phyloP scores from a whole-genome alignment of 768 basidiomycete genomes.

The Pisolithus sp. region DNA sequence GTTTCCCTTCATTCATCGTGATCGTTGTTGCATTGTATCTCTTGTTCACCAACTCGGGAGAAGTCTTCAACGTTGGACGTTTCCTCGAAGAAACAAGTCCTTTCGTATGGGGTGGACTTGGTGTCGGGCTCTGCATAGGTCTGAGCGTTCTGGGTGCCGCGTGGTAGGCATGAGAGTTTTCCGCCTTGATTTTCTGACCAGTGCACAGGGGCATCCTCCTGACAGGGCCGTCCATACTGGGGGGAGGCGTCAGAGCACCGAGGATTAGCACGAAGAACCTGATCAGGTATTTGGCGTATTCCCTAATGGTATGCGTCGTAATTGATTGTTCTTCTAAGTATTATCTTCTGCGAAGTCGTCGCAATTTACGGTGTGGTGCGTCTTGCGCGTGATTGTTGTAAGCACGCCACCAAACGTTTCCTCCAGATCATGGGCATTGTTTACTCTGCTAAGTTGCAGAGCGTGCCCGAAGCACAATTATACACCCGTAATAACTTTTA shows the following conservation, averaged over 20 bases:
- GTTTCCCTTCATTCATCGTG: slow-evolving; percentile 59
- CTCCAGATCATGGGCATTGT: slow-evolving; percentile 90
- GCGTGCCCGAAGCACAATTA: slow-evolving; percentile 55
- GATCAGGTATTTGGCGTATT: slow-evolving; percentile 61
- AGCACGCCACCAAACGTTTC: background rate
- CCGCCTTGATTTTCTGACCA: slow-evolving; percentile 2
- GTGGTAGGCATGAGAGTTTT: slow-evolving; percentile 54
- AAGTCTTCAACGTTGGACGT: slow-evolving; percentile 88
- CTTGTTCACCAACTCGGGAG: slow-evolving; percentile 90
- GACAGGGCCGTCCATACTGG: slow-evolving; percentile 93
- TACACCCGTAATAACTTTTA: slow-evolving; percentile 89
- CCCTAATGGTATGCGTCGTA: background rate
- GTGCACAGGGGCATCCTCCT: slow-evolving; percentile 87
- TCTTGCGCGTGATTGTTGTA: slow-evolving; percentile 5
- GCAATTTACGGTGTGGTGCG: slow-evolving; percentile 95
- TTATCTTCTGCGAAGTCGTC: slow-evolving; percentile 99
- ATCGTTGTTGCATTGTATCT: slow-evolving; percentile 75
- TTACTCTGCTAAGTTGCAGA: slow-evolving; percentile 75
- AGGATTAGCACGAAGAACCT: slow-evolving; percentile 96
- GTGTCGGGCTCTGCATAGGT: slow-evolving; percentile 90
- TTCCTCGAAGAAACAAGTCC: slow-evolving; percentile 94
- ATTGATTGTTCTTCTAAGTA: slow-evolving; percentile 39
- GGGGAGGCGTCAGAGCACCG: slow-evolving; percentile 90
- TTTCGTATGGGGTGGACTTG: slow-evolving; percentile 86
- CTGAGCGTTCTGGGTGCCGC: slow-evolving; percentile 91